Evolutionary conservation across 164 flowering plant species (phyloP).

Genomic region (Aristolochia contorta): DNA sequence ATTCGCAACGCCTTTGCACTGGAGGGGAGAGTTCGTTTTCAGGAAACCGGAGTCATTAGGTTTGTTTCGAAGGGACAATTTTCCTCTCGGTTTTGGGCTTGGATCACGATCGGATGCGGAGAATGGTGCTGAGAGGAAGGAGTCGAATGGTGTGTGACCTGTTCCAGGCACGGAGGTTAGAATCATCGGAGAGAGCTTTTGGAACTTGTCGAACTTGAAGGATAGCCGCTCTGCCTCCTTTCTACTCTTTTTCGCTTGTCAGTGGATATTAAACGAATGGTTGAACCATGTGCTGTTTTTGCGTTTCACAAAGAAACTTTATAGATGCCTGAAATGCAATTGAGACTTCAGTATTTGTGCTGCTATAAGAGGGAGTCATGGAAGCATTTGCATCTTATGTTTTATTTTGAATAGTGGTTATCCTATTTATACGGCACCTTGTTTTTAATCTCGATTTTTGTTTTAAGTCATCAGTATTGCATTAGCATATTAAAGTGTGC

Average conservation of each 20-base stretch:
- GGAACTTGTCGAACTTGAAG: constrained; percentile 75
- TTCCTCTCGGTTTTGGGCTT: constrained; percentile 19
- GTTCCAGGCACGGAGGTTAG: constrained; percentile 4
- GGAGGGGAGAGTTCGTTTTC: constrained; percentile 30
- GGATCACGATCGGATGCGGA: constrained; percentile 9
- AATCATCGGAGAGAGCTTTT: constrained; percentile 20
- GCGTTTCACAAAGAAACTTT: too few relatives aligned
- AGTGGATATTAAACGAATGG: not conserved
- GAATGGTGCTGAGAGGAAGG: constrained; percentile 13
- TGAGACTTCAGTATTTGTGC: too few relatives aligned
- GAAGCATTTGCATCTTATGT: too few relatives aligned
- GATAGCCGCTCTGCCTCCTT: constrained; percentile 37
- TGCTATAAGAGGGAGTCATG: too few relatives aligned
- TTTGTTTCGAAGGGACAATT: constrained; percentile 10
- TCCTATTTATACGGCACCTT: too few relatives aligned
- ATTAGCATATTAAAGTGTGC: too few relatives aligned
- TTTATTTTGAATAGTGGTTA: too few relatives aligned
- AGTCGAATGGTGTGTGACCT: not conserved
- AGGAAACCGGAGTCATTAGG: constrained; percentile 29
- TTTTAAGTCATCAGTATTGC: too few relatives aligned
- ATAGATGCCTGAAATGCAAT: too few relatives aligned
- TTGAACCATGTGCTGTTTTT: not conserved
- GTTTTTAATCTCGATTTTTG: too few relatives aligned
- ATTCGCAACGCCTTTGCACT: constrained; percentile 60
- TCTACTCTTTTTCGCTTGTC: too few relatives aligned